Evolutionary conservation across 2,329 filamentous ascomycete genomes (phyloP).

Genomic region (Orbilia oligospora): DNA sequence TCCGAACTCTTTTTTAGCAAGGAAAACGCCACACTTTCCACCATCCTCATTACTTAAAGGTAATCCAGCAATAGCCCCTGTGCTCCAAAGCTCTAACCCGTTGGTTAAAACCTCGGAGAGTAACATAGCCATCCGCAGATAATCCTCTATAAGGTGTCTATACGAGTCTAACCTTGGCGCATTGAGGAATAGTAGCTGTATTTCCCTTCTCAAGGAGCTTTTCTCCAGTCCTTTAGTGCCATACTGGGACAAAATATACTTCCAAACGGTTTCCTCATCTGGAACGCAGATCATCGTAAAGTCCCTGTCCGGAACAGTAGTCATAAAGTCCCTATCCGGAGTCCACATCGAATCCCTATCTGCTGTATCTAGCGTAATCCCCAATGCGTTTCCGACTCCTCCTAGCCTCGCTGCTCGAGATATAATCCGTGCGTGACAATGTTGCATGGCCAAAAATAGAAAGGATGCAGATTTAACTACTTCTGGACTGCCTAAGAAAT

Average conservation of each 20-base stretch:
- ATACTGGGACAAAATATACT: not conserved
- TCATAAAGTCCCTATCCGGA: too few species aligned
- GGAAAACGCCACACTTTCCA: constrained; percentile 25
- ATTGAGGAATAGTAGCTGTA: constrained; percentile 6
- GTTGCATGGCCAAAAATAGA: not conserved
- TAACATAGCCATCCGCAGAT: constrained; percentile 7
- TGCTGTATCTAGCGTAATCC: not conserved
- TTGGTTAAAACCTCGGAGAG: constrained; percentile 4
- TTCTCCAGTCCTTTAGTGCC: not conserved
- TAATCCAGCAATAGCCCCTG: not conserved
- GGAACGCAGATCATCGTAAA: constrained; percentile 32
- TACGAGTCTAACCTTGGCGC: not conserved
- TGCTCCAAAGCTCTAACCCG: constrained; percentile 33
- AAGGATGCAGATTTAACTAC: constrained; percentile 2
- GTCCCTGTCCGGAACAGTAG: constrained; percentile 3
- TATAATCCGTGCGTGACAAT: constrained; percentile 15
- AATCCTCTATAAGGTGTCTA: constrained; percentile 1
- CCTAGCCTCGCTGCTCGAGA: not conserved
- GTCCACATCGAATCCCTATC: too few species aligned
- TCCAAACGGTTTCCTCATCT: constrained; percentile 27
- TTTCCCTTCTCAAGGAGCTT: not conserved
- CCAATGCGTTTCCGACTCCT: not conserved
- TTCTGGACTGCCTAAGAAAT: not conserved
- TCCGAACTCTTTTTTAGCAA: constrained; percentile 37
- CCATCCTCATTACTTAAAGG: not conserved